phyloP scores from a whole-genome alignment of 176 grass and related monocot species.

The Avena atlantica region DNA sequence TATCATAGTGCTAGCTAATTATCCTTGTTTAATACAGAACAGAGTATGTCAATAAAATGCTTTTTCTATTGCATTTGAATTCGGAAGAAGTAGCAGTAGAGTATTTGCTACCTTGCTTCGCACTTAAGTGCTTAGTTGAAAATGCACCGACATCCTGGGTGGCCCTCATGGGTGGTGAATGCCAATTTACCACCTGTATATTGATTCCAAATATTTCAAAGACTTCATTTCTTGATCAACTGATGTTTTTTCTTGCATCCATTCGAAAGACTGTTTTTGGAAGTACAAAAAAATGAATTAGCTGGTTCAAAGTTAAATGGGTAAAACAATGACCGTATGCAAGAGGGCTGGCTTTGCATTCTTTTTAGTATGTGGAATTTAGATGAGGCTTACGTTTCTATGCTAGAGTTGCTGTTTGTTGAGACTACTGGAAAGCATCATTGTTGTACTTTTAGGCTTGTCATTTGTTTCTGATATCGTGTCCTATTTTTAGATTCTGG shows the following conservation, averaged over 20 bases:
- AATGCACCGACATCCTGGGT: not conserved
- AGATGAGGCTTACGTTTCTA: not conserved
- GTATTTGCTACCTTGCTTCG: conserved; percentile 31
- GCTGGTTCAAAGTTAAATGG: conserved; percentile 1
- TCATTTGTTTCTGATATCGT: conserved; percentile 16
- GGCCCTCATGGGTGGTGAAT: not conserved
- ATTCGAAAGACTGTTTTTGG: conserved; percentile 11
- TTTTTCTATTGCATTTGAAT: not conserved
- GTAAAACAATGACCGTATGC: not conserved
- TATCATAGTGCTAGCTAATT: conserved; percentile 16
- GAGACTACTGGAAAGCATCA: conserved; percentile 25
- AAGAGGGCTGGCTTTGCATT: conserved; percentile 19
- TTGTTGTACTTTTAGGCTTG: not conserved
- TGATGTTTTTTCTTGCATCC: not conserved
- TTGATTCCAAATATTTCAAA: not conserved
- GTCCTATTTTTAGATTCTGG: not conserved
- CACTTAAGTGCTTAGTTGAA: not conserved
- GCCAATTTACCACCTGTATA: not conserved
- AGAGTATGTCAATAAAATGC: not conserved
- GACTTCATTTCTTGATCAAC: conserved; percentile 3
- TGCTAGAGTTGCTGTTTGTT: not conserved
- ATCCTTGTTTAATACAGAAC: not conserved
- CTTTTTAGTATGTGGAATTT: conserved; percentile 2
- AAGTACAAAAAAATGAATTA: conserved; percentile 17
- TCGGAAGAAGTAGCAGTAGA: not conserved